phyloP scores from a whole-genome alignment of 2,329 filamentous ascomycete genomes.

The Malbranchea zuffiana region DNA sequence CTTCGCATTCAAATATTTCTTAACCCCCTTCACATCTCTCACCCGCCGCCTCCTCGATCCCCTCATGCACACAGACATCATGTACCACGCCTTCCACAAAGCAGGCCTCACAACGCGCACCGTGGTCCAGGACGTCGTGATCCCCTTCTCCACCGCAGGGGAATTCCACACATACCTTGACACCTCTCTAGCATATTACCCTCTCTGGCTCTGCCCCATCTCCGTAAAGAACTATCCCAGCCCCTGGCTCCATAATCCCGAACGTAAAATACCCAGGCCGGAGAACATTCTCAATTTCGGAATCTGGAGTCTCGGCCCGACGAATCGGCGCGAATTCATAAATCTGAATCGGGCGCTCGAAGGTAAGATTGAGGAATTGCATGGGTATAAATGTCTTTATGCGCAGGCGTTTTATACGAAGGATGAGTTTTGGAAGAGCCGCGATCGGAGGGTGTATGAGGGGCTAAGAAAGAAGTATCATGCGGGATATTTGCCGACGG shows the following conservation, averaged over 20 bases:
- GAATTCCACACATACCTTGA: slow-evolving; percentile 42
- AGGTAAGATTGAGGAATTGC: slow-evolving; percentile 54
- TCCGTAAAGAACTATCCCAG: slow-evolving; percentile 13
- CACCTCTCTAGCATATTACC: slow-evolving; percentile 39
- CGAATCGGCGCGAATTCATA: slow-evolving; percentile 47
- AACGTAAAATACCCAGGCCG: background rate
- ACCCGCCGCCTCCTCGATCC: slow-evolving; percentile 48
- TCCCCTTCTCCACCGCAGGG: slow-evolving; percentile 42
- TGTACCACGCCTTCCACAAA: slow-evolving; percentile 50
- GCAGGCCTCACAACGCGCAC: slow-evolving; percentile 43
- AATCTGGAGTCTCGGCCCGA: slow-evolving; percentile 69
- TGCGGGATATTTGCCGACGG: slow-evolving; percentile 25
- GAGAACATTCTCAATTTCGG: slow-evolving; percentile 41
- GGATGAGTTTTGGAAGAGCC: slow-evolving; percentile 36
- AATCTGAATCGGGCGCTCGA: slow-evolving; percentile 61
- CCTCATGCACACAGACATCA: slow-evolving; percentile 47
- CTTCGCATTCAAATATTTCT: slow-evolving; percentile 47
- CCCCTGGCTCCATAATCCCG: background rate
- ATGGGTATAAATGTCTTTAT: slow-evolving; percentile 79
- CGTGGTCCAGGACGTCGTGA: slow-evolving; percentile 50
- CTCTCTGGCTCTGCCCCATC: slow-evolving; percentile 50
- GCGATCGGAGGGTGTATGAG: slow-evolving; percentile 31
- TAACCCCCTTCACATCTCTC: slow-evolving; percentile 46
- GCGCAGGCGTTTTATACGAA: slow-evolving; percentile 73
- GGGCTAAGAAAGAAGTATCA: slow-evolving; percentile 29